Evolutionary conservation across 768 basidiomycete species (phyloP), one percentile per base, ranked within the genome.

Genomic region (Pisolithus albus): DNA sequence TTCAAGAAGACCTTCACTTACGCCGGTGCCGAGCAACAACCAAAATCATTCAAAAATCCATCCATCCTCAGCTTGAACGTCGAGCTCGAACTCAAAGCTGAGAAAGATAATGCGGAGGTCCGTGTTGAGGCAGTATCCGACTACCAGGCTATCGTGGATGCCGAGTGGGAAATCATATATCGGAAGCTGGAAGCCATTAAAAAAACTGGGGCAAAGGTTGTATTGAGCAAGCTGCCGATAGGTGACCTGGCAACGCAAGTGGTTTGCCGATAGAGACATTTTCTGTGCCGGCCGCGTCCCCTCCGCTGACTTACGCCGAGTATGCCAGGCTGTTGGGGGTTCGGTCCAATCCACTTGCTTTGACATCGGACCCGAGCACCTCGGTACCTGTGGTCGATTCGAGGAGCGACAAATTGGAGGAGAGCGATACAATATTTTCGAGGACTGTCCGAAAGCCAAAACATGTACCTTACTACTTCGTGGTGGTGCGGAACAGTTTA

Each of bases 1-100:
- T 99, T 98, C 84, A 97, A 97, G 70, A 99, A 99, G 75, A 99
- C 96, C 0, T 99, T 99, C 71, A 94, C 93, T 2, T 99, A 99
- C 59, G 96, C 96, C 19, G 96, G 96, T 44, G 96, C 96, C 18
- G 96, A 99, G 66, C 96, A 99, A 70, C 95, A 98, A 66, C 96
- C 95, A 40, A 98, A 98, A 72, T 77, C 80, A 32, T 96, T 98
- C 78, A 72, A 73, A 56, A 64, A 95, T 62, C 92, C 95, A 42
- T 84, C 93, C 61, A 84, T 99, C 51, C 77, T 97, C 16, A 93
- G 92, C 64, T 70, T 99, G 51, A 99, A 99, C 65, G 95, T 99
- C 57, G 96, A 99, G 67, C 81, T 99, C 49, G 96, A 99, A 70
- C 77, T 99, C 59, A 99, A 99, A 71, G 96, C 96, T 0, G 96